Evolutionary conservation across 1,284 basidiomycete genomes (phyloP), one percentile per base, ranked within the genome.

Genomic region (Ustilago esculenta): DNA sequence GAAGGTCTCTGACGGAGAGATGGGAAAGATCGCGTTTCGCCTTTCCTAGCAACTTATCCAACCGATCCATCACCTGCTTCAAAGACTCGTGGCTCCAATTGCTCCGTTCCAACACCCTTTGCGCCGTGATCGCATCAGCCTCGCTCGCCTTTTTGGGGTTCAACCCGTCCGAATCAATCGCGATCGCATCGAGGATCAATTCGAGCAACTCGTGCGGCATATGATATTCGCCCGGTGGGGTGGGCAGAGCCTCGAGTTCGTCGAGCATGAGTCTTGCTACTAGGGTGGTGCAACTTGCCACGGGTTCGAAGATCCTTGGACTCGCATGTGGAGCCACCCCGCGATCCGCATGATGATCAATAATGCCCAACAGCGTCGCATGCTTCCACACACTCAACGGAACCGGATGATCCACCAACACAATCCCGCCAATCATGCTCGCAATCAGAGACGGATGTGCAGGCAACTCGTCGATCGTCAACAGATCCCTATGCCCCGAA

Each of bases 401-500:
- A 2, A 74, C 35, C 18, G 82, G 82, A 45, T 83, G 82, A 44
- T 83, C 82, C 21, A 83, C 82, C 5, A 83, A 63, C 2, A 79
- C 76, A 39, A 83, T 81, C 5, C 82, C 81, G 11, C 64, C 43
- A 17, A 82, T 60, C 27, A 61, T 51, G 34, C 69, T 65, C 2
- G 76, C 73, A 2, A 83, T 40, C 23, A 81, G 77, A 33, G 30
- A 40, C 0, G 82, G 76, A 34, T 74, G 73, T 39, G 82, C 74
- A 1, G 81, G 82, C 11, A 83, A 61, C 65, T 83, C 82, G 40
- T 83, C 82, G 40, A 82, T 77, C 2, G 81, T 83, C 25, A 83
- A 68, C 20, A 83, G 57, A 57, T 83, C 82, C 18, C 81, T 67
- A 40, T 83, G 82, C 2, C 77, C 69, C 0, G 79, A 67, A 11